These are phyloP conservation scores for Penicillium sp. DNA, from an alignment of 2,329 filamentous ascomycete species.

Conservation along the genomic window DNA sequence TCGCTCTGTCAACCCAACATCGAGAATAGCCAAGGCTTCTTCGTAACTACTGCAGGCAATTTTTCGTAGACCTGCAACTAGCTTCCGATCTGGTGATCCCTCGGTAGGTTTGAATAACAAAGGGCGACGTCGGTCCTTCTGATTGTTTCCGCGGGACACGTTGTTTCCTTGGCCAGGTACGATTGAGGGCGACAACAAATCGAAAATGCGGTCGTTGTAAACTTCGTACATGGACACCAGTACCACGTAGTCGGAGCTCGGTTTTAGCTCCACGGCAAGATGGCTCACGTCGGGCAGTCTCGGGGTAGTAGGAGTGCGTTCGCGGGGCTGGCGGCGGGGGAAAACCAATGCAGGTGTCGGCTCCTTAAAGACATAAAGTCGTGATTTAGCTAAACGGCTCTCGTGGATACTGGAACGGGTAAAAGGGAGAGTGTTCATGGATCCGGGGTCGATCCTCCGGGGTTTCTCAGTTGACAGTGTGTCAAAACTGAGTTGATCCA, in stretches of 20 bases:
- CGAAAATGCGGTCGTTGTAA: conserved; percentile 97
- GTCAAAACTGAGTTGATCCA: conserved; percentile 15
- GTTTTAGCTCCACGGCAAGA: conserved; percentile 70
- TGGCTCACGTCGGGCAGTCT: conserved; percentile 75
- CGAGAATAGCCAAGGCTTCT: conserved; percentile 87
- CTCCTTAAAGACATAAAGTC: conserved; percentile 57
- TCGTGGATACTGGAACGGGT: conserved; percentile 35
- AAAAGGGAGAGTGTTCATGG: conserved; percentile 34
- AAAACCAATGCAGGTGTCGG: conserved; percentile 61
- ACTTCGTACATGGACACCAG: conserved; percentile 98
- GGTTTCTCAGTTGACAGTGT: conserved; percentile 19
- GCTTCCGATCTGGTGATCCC: conserved; percentile 84
- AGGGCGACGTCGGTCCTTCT: conserved; percentile 77
- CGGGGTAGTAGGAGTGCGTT: conserved; percentile 73
- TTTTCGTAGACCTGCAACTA: conserved; percentile 90
- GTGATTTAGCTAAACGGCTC: conserved; percentile 46
- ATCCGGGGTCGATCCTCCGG: conserved; percentile 22
- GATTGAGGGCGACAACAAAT: conserved; percentile 72
- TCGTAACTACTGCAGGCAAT: conserved; percentile 81
- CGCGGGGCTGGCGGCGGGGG: conserved; percentile 66
- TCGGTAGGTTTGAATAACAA: conserved; percentile 93
- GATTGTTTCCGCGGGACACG: conserved; percentile 53
- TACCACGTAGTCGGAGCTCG: conserved; percentile 79
- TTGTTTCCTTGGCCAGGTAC: conserved; percentile 49
- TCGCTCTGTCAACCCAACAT: conserved; percentile 85